Evolutionary conservation across 2,329 filamentous ascomycete genomes (phyloP), one percentile per base, ranked within the genome.

Genomic region (Orbilia blumenaviensis): DNA sequence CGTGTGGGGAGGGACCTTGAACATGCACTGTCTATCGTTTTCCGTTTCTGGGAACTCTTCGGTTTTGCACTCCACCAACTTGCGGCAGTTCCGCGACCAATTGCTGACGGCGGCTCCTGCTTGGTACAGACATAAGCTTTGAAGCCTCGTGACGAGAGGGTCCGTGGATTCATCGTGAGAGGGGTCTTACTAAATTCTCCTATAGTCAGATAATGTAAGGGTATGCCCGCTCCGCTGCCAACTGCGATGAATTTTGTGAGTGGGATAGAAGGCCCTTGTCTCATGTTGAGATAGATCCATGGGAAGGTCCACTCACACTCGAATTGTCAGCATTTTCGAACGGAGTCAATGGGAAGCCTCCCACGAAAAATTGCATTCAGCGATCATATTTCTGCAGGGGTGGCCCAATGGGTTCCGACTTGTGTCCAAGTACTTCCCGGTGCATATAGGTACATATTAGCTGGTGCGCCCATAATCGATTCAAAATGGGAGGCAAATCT

Each of bases 221-320:
- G 25, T 41, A 58, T 48, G 50, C 60, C 29, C 29, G 56, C 46
- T n/a, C 41, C 44, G 27, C 21, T 21, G n/a, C 25, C 14, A n/a
- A 18, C 34, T 38, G 6, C 32, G 58, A 32, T n/a, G n/a, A n/a
- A n/a, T 41, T 27, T 63, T 52, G 52, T 58, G 58, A 63, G 67
- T 58, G 68, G 60, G 52, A 62, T 66, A 25, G 21, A 23, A 41
- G 29, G 25, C 25, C 32, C 46, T 42, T 48, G 68, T 66, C 69
- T 67, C 62, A 62, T 38, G 36, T 60, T 44, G 29, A 56, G 25
- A 74, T 67, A 56, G 25, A 74, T 67, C 69, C 69, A 66, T 74
- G 62, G 52, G 36, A 41, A 62, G 34, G 52, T 62, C 62, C 69
- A 74, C 69, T 38, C 69, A 74, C 69, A 66, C 62, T 54, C n/a